Evolutionary conservation across 768 basidiomycete species (phyloP).

Genomic region (Mycena kentingensis): DNA sequence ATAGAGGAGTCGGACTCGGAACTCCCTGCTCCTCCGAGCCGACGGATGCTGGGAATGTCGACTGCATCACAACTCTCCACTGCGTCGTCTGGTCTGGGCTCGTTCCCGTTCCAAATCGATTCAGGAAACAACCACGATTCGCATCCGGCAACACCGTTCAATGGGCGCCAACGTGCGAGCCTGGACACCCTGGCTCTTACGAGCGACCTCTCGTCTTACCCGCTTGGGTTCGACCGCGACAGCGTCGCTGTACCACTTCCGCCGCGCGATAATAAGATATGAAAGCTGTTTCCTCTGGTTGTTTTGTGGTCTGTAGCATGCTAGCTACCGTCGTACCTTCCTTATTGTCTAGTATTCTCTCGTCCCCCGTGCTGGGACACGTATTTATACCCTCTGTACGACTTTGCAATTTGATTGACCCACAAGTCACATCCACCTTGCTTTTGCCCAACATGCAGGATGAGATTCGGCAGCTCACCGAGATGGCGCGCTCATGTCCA

Average conservation of each 20-base stretch:
- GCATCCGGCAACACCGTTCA: conserved; percentile 39
- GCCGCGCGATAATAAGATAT: conserved; percentile 20
- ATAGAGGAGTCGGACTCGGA: conserved; percentile 29
- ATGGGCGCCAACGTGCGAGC: conserved; percentile 70
- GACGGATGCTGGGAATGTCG: conserved; percentile 69
- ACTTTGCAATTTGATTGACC: too few relatives aligned
- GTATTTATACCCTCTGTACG: conserved; percentile 1
- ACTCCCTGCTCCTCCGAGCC: conserved; percentile 57
- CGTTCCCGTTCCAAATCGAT: conserved; percentile 87
- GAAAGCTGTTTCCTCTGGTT: conserved; percentile 7
- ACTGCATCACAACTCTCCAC: conserved; percentile 78
- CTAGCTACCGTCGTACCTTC: conserved; percentile 20
- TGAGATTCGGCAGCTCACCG: conserved; percentile 62
- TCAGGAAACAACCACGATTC: conserved; percentile 47
- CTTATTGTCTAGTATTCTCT: conserved; percentile 24
- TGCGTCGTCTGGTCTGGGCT: conserved; percentile 76
- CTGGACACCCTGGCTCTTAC: conserved; percentile 84
- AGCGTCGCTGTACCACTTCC: conserved; percentile 34
- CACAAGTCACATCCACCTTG: background rate
- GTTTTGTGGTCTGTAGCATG: conserved; percentile 14
- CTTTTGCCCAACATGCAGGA: conserved; percentile 44
- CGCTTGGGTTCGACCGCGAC: conserved; percentile 69
- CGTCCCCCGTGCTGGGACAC: background rate
- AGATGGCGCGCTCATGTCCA: conserved; percentile 44
- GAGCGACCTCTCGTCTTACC: conserved; percentile 81